Evolutionary conservation across 2,329 filamentous ascomycete genomes (phyloP), one percentile per base, ranked within the genome.

Genomic region (Arthrobotrys musiformis): DNA sequence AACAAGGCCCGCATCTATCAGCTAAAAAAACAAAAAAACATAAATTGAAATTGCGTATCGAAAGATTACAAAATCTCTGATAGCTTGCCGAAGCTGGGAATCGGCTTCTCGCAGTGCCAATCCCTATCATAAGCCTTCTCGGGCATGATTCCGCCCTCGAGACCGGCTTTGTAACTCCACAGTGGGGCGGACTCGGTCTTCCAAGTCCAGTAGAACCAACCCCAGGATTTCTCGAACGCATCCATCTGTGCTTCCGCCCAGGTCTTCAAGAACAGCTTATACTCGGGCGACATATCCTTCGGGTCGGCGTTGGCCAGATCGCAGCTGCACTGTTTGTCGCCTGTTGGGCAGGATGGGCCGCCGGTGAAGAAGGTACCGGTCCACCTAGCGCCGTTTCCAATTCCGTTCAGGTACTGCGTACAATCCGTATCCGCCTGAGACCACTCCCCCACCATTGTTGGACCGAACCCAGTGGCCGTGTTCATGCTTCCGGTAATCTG

Each of bases 141-240:
- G 1, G 95, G 95, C 85, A 99, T 84, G 58, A 95, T 93, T 0
- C 93, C 93, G 1, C 91, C 91, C 67, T 87, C 87, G 79, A 94
- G 85, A 0, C 93, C 94, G 79, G 89, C 86, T 84, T 94, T 90
- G 85, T 95, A 97, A 83, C 93, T 97, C 95, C 95, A 99, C 85
- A 97, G 93, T 72, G 90, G 86, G 54, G 92, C 90, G 79, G 84
- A 87, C 86, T 98, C 94, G 30, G 94, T 97, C 84, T 93, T 89
- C 94, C 95, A 97, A 30, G 94, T 98, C 95, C 95, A 99, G 84
- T 99, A 99, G 85, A 97, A 97, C 95, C 95, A 99, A 61, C 95
- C 95, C 91, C 92, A 95, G 4, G 92, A 93, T 79, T 91, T 90
- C 84, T 98, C 94, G 82, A 98, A 99, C 73, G 90, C 92, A 81